Base-by-base conservation (phyloP, 306 rosid species). In the Alnus glutinosa region DNA sequence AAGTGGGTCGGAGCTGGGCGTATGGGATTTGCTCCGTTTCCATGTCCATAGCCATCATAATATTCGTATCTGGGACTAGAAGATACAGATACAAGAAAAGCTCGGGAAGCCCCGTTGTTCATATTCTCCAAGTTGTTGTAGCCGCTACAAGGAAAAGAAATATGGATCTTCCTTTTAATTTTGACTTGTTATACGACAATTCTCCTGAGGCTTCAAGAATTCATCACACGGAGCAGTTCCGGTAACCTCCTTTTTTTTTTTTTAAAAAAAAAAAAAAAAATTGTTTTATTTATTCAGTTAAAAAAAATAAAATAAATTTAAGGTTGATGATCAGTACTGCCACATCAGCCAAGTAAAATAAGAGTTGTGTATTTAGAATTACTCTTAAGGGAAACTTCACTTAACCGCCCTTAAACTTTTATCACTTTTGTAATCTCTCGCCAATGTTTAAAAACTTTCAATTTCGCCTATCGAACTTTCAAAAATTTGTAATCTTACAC, bases 31-130 rank as follows among this genome's bases (percentile, higher is more conserved):
- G 98, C 78, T 88, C 91, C 55, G 84, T 89, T 78, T 80, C 90
- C 5, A 88, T 91, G 93, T 39, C 81, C 61, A 78, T 87, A 61
- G 88, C 93, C 75, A 88, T 92, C 63, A 10, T 81, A 55, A 46
- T 91, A 7, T 88, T 92, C 82, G 34, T 92, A 18, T 72, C 68
- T 14, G 98, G 98, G 75, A 87, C 88, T 49, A 89, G 55, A 71
- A 85, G 88, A 77, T 92, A 92, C 78, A 78, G 97, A 55, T 88
- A 86, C 83, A 94, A 91, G 86, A 88, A 77, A 85, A 89, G 95
- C 83, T 23, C 44, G 71, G 97, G 98, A 75, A 92, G 97, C 80
- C 98, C 98, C 75, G 83, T 91, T 51, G 95, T 92, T 75, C 97
- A 92, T 0, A 92, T 92, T 66, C 87, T 84, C 23, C 98, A 89